Percentiles rank a stretch among this genome's conserved stretches.
Evolutionary conservation across 768 basidiomycete genomes (phyloP).

Genomic region (Ramaria sp.): DNA sequence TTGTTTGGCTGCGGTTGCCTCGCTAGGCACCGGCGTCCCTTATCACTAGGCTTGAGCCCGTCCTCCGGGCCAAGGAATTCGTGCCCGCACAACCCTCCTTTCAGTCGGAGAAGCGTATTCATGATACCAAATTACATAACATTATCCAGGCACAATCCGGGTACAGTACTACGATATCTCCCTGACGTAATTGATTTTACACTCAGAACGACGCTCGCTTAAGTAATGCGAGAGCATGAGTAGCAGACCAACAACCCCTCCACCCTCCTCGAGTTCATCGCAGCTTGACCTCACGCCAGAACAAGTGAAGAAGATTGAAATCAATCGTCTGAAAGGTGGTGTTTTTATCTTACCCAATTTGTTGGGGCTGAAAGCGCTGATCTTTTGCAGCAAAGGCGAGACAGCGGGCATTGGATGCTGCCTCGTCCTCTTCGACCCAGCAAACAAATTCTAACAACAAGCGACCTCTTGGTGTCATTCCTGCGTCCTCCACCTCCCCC

Average conservation of each 20-base stretch:
- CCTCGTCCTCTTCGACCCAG: conserved; percentile 31
- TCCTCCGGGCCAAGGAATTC: too few species aligned
- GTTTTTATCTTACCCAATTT: background rate
- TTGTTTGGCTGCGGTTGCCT: too few species aligned
- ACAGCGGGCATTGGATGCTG: conserved; percentile 56
- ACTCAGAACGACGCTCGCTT: background rate
- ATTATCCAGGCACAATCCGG: too few species aligned
- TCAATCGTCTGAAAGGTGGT: conserved; percentile 69
- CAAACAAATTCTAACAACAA: conserved; percentile 60
- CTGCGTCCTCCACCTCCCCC: conserved; percentile 50
- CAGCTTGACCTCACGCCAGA: conserved; percentile 46
- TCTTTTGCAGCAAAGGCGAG: conserved; percentile 54
- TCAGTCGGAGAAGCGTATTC: too few species aligned
- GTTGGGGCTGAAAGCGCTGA: background rate
- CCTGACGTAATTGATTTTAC: too few species aligned
- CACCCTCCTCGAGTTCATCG: conserved; percentile 6
- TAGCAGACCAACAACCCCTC: conserved; percentile 10
- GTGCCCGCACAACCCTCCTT: too few species aligned
- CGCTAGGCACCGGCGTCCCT: too few species aligned
- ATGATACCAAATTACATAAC: too few species aligned
- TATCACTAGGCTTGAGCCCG: too few species aligned
- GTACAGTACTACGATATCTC: too few species aligned
- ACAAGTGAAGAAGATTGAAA: conserved; percentile 59
- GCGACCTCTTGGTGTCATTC: conserved; percentile 49
- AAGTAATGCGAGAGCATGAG: background rate